A percentile compares a stretch with the other conserved stretches of the same genome.
Evolutionary conservation across 768 basidiomycete genomes (phyloP).

Genomic region (Peribolospora kevripleyi): DNA sequence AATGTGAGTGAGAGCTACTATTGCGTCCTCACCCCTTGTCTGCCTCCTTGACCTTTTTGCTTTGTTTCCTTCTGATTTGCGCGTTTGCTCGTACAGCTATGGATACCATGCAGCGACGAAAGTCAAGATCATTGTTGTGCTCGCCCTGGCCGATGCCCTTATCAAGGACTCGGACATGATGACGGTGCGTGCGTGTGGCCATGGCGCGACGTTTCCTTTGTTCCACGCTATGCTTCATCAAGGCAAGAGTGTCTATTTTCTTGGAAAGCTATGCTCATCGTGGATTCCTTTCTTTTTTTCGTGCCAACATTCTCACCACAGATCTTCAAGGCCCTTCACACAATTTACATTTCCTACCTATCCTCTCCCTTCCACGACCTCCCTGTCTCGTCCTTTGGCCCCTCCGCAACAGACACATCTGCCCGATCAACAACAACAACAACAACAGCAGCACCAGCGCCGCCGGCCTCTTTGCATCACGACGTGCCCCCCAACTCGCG

Average conservation of each 20-base stretch:
- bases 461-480: slow-evolving; percentile 28
- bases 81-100: slow-evolving; percentile 23
- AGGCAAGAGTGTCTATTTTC: too few species aligned
- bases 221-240: background rate
- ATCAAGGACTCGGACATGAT: slow-evolving; percentile 57
- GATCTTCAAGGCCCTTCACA: slow-evolving; percentile 74
- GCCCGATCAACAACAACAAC: slow-evolving; percentile 16
- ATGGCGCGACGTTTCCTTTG: background rate
- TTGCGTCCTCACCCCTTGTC: background rate
- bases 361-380: slow-evolving; percentile 39
- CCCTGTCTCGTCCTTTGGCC: too few species aligned
- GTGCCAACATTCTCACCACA: slow-evolving; percentile 16
- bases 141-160: slow-evolving; percentile 56
- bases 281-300: background rate
- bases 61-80: background rate
- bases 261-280: too few species aligned
- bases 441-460: slow-evolving; percentile 29
- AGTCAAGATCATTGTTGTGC: slow-evolving; percentile 59
- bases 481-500: slow-evolving; percentile 32
- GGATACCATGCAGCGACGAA: slow-evolving; percentile 73
- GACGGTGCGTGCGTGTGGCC: slow-evolving; percentile 28
- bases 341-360: slow-evolving; percentile 57
- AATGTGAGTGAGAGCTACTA: slow-evolving; percentile 20
- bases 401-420: slow-evolving; percentile 18
- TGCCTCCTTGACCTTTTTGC: background rate